Conservation (phyloP, 148 eudicot species). For the Vaccinium myrtillus region DNA sequence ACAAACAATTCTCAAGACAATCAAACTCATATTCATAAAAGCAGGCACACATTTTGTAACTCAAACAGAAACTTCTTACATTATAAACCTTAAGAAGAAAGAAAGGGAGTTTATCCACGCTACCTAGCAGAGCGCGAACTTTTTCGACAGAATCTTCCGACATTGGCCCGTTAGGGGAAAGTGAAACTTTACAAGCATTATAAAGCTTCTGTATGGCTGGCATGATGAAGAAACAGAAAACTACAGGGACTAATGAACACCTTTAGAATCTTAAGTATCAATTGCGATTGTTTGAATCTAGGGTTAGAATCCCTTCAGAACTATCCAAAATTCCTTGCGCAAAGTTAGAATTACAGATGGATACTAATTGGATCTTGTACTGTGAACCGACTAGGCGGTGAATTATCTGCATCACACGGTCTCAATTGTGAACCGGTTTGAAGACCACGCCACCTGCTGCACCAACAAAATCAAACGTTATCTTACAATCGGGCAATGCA, state of each 20-base stretch:
- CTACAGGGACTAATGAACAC: not conserved
- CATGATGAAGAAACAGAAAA: constrained; percentile 46
- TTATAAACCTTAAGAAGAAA: constrained; percentile 5
- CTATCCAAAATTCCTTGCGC: not conserved
- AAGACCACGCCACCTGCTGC: constrained; percentile 12
- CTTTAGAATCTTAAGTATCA: not conserved
- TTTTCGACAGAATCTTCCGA: constrained; percentile 87
- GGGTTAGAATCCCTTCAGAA: constrained; percentile 14
- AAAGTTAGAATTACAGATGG: constrained; percentile 10
- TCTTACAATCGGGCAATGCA: not conserved
- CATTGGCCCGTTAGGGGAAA: constrained; percentile 71
- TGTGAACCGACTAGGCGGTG: constrained; percentile 11
- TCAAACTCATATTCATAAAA: not conserved
- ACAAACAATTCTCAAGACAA: not conserved
- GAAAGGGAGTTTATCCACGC: not conserved
- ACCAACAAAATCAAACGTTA: not conserved
- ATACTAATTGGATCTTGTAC: constrained; percentile 18
- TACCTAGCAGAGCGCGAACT: constrained; percentile 85
- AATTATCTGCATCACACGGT: constrained; percentile 16
- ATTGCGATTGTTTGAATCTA: not conserved
- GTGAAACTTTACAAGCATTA: constrained; percentile 92
- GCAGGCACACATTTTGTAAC: not conserved
- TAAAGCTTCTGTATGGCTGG: constrained; percentile 91
- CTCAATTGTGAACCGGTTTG: constrained; percentile 14
- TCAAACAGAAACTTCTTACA: constrained; percentile 2